These are phyloP conservation scores for Tylopilus sp. DNA, from an alignment of 768 basidiomycete species.

Conservation along the genomic window DNA sequence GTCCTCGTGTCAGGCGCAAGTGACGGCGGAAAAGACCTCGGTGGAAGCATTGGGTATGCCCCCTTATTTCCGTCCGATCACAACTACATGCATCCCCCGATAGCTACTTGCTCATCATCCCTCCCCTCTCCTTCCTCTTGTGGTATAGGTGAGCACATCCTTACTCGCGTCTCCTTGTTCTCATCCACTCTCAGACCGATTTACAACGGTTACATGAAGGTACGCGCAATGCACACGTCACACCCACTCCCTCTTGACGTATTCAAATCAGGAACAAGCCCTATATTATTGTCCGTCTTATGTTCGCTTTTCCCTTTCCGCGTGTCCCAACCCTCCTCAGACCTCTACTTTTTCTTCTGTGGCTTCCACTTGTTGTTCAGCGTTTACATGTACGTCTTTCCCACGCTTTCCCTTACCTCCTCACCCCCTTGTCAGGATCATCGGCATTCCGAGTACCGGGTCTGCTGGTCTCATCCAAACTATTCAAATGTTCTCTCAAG, in stretches of 20 bases:
- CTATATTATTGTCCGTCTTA: slow-evolving; percentile 80
- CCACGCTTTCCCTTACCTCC: slow-evolving; percentile 5
- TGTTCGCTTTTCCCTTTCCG: slow-evolving; percentile 11
- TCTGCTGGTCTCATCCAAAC: slow-evolving; percentile 95
- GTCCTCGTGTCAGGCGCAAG: slow-evolving; percentile 73
- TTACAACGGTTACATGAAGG: slow-evolving; percentile 98
- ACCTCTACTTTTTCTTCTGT: slow-evolving; percentile 94
- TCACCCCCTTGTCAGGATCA: slow-evolving; percentile 57
- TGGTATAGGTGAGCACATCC: slow-evolving; percentile 80
- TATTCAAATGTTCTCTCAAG: slow-evolving; percentile 71
- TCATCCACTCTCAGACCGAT: slow-evolving; percentile 59
- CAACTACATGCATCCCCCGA: slow-evolving; percentile 6
- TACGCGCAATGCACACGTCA: slow-evolving; percentile 31
- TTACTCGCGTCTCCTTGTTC: slow-evolving; percentile 8
- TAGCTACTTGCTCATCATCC: slow-evolving; percentile 80
- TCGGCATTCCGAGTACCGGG: slow-evolving; percentile 94
- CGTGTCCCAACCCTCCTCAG: slow-evolving; percentile 38
- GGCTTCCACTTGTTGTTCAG: slow-evolving; percentile 94
- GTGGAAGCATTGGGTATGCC: slow-evolving; percentile 75
- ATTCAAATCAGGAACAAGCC: slow-evolving; percentile 75
- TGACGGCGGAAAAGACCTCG: slow-evolving; percentile 77
- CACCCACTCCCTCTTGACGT: slow-evolving; percentile 23
- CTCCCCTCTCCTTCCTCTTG: slow-evolving; percentile 77
- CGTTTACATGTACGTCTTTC: slow-evolving; percentile 72
- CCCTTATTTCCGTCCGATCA: slow-evolving; percentile 18